phyloP scores from a whole-genome alignment of 2,329 filamentous ascomycete genomes.

The Fusarium buharicum region DNA sequence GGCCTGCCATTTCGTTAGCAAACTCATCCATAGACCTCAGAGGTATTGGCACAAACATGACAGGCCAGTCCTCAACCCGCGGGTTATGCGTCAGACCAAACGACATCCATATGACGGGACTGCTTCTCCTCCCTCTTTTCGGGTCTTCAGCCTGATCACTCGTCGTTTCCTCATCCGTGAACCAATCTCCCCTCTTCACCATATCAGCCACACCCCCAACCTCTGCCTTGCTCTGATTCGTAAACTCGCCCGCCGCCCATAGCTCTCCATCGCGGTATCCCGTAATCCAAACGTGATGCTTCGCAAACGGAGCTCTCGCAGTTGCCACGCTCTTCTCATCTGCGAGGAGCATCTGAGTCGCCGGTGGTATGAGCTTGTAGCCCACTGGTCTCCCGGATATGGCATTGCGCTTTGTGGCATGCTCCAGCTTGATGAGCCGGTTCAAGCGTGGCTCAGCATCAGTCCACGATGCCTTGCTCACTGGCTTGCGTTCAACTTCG shows the following conservation, averaged over 20 bases:
- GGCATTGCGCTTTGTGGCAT: conserved; percentile 56
- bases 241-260: conserved; percentile 62
- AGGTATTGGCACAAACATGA: conserved; percentile 55
- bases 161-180: conserved; percentile 46
- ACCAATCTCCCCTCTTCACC: conserved; percentile 60
- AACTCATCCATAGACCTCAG: not conserved
- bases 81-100: conserved; percentile 62
- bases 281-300: conserved; percentile 61
- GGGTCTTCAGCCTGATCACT: not conserved
- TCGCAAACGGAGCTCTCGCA: conserved; percentile 57
- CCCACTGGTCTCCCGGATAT: conserved; percentile 61
- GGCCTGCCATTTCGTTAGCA: conserved; percentile 9
- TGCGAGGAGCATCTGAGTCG: conserved; percentile 60
- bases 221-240: conserved; percentile 60
- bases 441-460: conserved; percentile 66
- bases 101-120: conserved; percentile 58
- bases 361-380: conserved; percentile 59
- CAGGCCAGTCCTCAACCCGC: conserved; percentile 61
- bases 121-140: conserved; percentile 44
- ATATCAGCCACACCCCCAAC: conserved; percentile 59
- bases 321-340: conserved; percentile 57
- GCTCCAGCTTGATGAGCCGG: conserved; percentile 61
- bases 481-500: conserved; percentile 59
- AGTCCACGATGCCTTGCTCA: conserved; percentile 59
- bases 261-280: conserved; percentile 61